Percentiles rank a stretch among this genome's conserved stretches.
phyloP scores from a whole-genome alignment of 345 rosid species.

The Hevea brasiliensis region DNA sequence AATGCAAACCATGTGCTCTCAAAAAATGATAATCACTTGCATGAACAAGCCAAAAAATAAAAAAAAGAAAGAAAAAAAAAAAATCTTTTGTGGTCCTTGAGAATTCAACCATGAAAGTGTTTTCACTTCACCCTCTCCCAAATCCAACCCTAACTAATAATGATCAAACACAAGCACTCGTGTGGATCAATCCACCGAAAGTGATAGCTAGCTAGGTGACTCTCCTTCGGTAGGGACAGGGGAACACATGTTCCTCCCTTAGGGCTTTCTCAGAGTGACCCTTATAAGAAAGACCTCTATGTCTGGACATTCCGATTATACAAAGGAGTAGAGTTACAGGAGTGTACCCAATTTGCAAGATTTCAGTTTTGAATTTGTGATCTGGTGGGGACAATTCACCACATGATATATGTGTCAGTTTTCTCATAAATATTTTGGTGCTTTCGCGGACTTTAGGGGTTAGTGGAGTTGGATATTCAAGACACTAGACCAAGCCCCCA shows the following conservation, averaged over 20 bases:
- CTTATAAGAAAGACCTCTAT: not conserved
- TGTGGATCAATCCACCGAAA: conserved; percentile 30
- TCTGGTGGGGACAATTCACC: conserved; percentile 23
- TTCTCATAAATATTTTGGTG: conserved; percentile 10
- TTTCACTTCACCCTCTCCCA: not conserved
- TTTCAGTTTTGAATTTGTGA: not conserved
- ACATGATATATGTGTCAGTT: conserved; percentile 23
- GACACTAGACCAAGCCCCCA: not conserved
- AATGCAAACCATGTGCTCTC: conserved; percentile 34
- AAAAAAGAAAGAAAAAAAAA: too few relatives aligned
- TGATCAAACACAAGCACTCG: conserved; percentile 36
- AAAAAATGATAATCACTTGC: conserved; percentile 6
- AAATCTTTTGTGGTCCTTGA: conserved; percentile 13
- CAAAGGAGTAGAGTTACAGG: not conserved
- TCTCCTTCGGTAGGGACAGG: not conserved
- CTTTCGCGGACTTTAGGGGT: conserved; percentile 19
- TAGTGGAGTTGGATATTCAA: conserved; percentile 16
- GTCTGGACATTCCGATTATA: not conserved
- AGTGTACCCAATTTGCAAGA: not conserved
- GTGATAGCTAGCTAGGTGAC: conserved; percentile 12
- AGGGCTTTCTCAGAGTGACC: not conserved
- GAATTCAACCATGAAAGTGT: conserved; percentile 12
- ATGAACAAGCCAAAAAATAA: too few relatives aligned
- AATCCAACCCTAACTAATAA: conserved; percentile 20
- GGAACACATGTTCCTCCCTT: conserved; percentile 11